Evolutionary conservation across 2,329 filamentous ascomycete species (phyloP).

Genomic region (Diaporthe caulivora): DNA sequence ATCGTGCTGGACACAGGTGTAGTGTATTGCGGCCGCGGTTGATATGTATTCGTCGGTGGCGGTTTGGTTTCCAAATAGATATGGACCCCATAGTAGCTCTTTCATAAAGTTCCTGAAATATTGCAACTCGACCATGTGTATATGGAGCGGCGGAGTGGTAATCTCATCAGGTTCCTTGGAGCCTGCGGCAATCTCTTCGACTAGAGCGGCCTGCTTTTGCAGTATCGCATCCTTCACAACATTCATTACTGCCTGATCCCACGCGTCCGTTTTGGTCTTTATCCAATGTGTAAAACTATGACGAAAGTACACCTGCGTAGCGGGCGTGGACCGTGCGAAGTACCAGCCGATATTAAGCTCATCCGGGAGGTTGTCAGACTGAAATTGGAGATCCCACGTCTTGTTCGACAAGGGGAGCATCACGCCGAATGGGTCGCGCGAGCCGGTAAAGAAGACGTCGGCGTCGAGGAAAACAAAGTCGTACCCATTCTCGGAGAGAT

Average conservation of each 20-base stretch:
- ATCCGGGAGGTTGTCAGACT: background rate
- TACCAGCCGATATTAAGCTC: conserved; percentile 4
- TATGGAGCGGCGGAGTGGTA: background rate
- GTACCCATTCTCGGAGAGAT: background rate
- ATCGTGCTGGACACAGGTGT: conserved; percentile 3
- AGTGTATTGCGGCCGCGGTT: background rate
- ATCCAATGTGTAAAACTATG: background rate
- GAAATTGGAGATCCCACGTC: background rate
- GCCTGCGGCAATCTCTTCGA: background rate
- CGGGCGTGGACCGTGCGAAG: background rate
- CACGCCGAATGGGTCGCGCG: background rate
- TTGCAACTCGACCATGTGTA: conserved; percentile 4
- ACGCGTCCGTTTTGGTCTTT: background rate
- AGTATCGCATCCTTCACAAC: background rate
- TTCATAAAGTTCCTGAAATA: conserved; percentile 11
- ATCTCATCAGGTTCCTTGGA: background rate
- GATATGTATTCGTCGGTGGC: background rate
- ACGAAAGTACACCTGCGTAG: background rate
- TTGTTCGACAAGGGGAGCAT: background rate
- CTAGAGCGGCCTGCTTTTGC: background rate
- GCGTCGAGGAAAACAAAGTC: conserved; percentile 3
- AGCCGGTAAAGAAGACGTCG: conserved; percentile 1
- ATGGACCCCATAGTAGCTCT: background rate
- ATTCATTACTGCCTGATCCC: background rate
- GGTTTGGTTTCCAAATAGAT: background rate